Evolutionary conservation across 441 rosid genomes (phyloP).

Genomic region (Euphorbia celastroides): DNA sequence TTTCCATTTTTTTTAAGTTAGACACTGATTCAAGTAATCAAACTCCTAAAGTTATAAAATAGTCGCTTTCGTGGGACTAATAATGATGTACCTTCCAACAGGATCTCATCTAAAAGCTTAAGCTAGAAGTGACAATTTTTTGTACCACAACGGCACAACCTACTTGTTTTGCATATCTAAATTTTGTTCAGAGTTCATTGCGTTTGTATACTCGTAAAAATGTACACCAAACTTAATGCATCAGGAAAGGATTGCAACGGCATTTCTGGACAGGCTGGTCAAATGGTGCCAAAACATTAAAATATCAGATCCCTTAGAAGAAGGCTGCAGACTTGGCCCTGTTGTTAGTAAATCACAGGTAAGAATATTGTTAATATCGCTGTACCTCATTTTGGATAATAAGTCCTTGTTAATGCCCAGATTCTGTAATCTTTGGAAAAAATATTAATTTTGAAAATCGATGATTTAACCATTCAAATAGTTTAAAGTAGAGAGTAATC

Average conservation of each 20-base stretch:
- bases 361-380: conserved; percentile 9
- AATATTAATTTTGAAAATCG: conserved; percentile 4
- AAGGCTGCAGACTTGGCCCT: conserved; percentile 94
- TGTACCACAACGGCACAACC: background rate
- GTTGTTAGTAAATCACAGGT: conserved; percentile 84
- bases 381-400: background rate
- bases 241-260: conserved; percentile 75
- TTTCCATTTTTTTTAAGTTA: too few species aligned
- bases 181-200: background rate
- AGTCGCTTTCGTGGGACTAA: background rate
- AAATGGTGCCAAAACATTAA: conserved; percentile 81
- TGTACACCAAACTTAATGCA: conserved; percentile 16
- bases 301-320: conserved; percentile 91
- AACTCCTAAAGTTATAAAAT: background rate
- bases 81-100: background rate
- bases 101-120: conserved; percentile 9
- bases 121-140: background rate
- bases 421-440: too few species aligned
- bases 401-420: background rate
- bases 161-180: background rate
- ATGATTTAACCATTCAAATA: conserved; percentile 3
- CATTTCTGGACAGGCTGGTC: conserved; percentile 68
- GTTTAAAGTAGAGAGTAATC: background rate
- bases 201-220: conserved; percentile 5
- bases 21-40: background rate